Percentiles rank a stretch among this genome's conserved stretches.
Conservation (phyloP, 352 stramenopile species). For the Plasmopara viticola region DNA sequence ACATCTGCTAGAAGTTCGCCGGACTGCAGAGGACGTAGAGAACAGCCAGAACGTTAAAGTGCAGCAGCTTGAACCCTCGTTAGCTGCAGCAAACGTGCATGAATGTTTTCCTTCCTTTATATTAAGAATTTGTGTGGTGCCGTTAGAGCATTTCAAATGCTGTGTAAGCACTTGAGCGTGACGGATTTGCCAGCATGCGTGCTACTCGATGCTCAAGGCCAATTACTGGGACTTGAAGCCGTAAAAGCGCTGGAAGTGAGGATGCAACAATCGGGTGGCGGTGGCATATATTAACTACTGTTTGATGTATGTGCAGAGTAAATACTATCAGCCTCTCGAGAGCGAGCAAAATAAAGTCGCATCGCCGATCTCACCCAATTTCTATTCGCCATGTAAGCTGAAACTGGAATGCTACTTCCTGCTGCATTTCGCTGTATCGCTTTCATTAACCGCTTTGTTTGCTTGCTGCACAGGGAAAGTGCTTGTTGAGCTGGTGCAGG, state of each 20-base stretch:
- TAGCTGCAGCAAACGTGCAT: background rate
- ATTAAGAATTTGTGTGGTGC: background rate
- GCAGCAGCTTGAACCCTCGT: constrained; percentile 25
- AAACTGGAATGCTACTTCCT: background rate
- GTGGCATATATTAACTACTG: background rate
- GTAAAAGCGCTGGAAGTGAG: constrained; percentile 14
- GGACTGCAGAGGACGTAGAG: background rate
- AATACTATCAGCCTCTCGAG: constrained; percentile 10
- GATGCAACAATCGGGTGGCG: background rate
- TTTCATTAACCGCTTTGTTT: background rate
- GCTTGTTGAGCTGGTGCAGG: constrained; percentile 17
- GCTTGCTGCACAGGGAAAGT: constrained; percentile 15
- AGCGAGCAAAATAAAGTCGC: background rate
- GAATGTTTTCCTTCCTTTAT: background rate
- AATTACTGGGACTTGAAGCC: constrained; percentile 10
- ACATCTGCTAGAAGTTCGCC: constrained; percentile 24
- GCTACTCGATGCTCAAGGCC: constrained; percentile 22
- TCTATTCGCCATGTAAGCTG: constrained; percentile 10
- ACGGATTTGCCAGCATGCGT: constrained; percentile 31
- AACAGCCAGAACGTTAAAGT: background rate
- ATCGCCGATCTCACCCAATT: background rate
- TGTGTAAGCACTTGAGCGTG: constrained; percentile 41
- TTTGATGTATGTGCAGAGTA: constrained; percentile 8
- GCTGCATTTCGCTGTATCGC: background rate
- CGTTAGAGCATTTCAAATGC: constrained; percentile 28